Base-by-base conservation (phyloP, 495 filamentous ascomycete species). In the Penicillium daleae region DNA sequence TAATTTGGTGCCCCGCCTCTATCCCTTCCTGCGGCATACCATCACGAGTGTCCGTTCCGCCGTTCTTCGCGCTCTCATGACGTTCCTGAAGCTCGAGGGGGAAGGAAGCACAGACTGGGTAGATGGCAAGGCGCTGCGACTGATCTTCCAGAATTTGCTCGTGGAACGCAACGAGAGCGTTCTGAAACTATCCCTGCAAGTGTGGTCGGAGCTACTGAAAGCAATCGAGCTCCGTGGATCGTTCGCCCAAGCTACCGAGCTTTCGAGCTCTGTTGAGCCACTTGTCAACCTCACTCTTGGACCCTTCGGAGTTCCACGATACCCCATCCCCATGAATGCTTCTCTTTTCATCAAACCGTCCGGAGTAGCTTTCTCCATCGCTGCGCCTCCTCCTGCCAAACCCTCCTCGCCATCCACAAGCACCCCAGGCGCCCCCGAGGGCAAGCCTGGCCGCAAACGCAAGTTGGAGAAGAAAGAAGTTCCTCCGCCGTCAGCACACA, bases 21-120 rank as follows among this genome's bases (percentile, higher is more conserved):
- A 97, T 69, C 94, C 95, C 2, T 99, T 99, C 80, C 79, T 99
- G 26, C 90, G 95, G 37, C 95, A 99, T 72, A 98, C 96, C 9
- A 98, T 99, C 67, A 97, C 92, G 8, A 96, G 88, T 60, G 95
- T 99, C 52, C 90, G 95, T 32, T 90, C 92, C 40, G 95, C 95
- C 6, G 96, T 98, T 22, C 82, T 99, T 15, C 88, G 96, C 53
- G 95, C 95, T 55, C 83, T 99, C 13, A 86, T 94, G 70, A 98
- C 94, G 0, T 99, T 99, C 75, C 82, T 96, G 60, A 87, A 90
- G 65, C 89, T 99, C 21, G 88, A 90, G 61, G 91, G 89, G 51
- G 85, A 89, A 56, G 90, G 89, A 12, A 93, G 90, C 32, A 91
- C 92, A 67, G 91, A 90, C 15, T 99, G 95, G 95, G 86, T 97